Evolutionary conservation across 1,284 basidiomycete species (phyloP).

Genomic region (Ceratobasidium sp.): DNA sequence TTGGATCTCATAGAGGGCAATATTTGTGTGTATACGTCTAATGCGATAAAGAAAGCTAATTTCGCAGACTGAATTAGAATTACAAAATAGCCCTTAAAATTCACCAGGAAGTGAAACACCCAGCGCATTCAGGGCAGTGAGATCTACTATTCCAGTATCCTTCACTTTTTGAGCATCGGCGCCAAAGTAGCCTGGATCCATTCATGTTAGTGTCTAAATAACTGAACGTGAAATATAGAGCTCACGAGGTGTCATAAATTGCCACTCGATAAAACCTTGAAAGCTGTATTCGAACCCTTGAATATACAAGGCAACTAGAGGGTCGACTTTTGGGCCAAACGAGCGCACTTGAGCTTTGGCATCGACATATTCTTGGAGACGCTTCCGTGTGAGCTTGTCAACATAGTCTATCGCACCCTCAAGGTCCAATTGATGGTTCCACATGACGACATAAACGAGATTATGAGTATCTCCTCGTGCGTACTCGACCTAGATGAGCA

Average conservation of each 20-base stretch:
- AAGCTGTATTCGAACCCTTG: conserved; percentile 63
- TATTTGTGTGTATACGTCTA: too few species aligned
- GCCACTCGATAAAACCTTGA: conserved; percentile 52
- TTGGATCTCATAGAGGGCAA: too few species aligned
- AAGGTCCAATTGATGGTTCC: conserved; percentile 60
- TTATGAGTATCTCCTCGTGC: conserved; percentile 60
- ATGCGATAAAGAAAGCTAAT: too few species aligned
- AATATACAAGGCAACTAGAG: conserved; percentile 59
- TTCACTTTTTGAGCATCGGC: conserved; percentile 8
- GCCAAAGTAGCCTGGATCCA: conserved; percentile 27
- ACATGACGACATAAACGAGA: conserved; percentile 64
- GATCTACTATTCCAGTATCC: conserved; percentile 19
- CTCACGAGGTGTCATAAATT: conserved; percentile 53
- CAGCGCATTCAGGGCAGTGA: background rate
- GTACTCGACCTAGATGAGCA: conserved; percentile 13
- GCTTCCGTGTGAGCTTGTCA: conserved; percentile 61
- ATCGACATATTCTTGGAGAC: conserved; percentile 60
- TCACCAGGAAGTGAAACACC: too few species aligned
- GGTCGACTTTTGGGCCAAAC: conserved; percentile 61
- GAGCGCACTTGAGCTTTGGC: conserved; percentile 60
- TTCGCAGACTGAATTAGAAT: too few species aligned
- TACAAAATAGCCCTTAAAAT: too few species aligned
- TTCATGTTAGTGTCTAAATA: background rate
- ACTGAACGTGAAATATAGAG: background rate
- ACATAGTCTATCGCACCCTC: conserved; percentile 62